Conservation (phyloP, 306 rosid genomes). For the Dalbergia oliveri region DNA sequence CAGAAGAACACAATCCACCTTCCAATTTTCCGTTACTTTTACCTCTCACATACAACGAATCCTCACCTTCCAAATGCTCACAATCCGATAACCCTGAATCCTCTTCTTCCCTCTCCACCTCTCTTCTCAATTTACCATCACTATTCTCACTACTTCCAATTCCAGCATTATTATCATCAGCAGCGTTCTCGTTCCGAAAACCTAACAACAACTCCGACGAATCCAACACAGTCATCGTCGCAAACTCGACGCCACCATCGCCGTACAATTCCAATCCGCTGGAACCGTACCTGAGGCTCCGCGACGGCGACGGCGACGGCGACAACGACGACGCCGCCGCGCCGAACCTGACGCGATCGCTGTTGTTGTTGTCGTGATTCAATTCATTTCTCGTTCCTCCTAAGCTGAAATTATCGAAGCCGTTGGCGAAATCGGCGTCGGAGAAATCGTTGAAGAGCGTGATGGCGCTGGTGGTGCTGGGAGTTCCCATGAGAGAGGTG, state of each 20-base stretch:
- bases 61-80: slow-evolving; percentile 2
- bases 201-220: slow-evolving; percentile 45
- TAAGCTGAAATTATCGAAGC: slow-evolving; percentile 63
- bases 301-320: not conserved
- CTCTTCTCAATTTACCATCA: slow-evolving; percentile 11
- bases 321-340: not conserved
- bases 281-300: slow-evolving; percentile 41
- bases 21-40: slow-evolving; percentile 24
- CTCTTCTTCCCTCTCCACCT: slow-evolving; percentile 6
- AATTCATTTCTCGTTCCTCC: slow-evolving; percentile 53
- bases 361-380: slow-evolving; percentile 13
- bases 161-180: not conserved
- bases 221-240: slow-evolving; percentile 48
- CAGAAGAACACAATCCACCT: slow-evolving; percentile 36
- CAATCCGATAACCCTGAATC: slow-evolving; percentile 4
- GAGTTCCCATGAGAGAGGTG: slow-evolving; percentile 86
- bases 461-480: slow-evolving; percentile 71
- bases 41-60: not conserved
- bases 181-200: not conserved
- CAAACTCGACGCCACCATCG: slow-evolving; percentile 56
- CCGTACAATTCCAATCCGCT: slow-evolving; percentile 70
- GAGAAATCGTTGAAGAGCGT: slow-evolving; percentile 73
- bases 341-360: slow-evolving; percentile 27
- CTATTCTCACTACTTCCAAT: slow-evolving; percentile 1
- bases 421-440: slow-evolving; percentile 60